Base-by-base conservation (phyloP, 257 asterid species). In the Gentiana macrophylla region DNA sequence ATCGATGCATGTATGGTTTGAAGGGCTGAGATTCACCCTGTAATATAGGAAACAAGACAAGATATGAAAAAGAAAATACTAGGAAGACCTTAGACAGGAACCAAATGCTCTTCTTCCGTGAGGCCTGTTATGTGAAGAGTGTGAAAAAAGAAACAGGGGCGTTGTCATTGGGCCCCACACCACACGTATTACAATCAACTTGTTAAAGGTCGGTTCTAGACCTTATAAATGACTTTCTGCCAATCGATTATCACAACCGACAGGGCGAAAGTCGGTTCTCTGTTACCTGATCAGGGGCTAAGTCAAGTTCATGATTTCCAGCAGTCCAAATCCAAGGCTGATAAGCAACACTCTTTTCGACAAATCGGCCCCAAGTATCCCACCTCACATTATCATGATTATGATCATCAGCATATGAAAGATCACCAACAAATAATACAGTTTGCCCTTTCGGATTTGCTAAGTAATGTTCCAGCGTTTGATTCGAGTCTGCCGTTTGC, bases 241-340 rank as follows among this genome's bases (percentile, higher is more conserved):
- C 24, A 24, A 24, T 24, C 24, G 24, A 24, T 24, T 24, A 24
- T 24, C 24, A 24, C 24, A 24, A 24, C 24, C 24, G 24, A 24
- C 24, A 24, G 24, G 24, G 24, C 24, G 24, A 24, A 24, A 24
- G 24, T 24, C 24, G 24, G 24, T 24, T 24, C 24, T 24, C 0
- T 24, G 24, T 55, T 77, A 74, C 80, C 65, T 78, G 67, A 49
- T 81, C 74, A 34, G 83, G 89, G 24, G 71, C 81, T 56, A 55
- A 63, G 59, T 82, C 86, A 12, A 76, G 36, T 65, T 79, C 86
- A 49, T 70, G 84, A 54, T 81, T 81, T 11, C 84, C 77, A 0
- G 74, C 67, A 3, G 76, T 63, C 81, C 74, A 72, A 62, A 81
- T 78, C 82, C 84, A 81, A 1, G 89, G 72, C 54, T 78, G 84